These are phyloP conservation scores for Rhizopus arrhizus DNA, from an alignment of 371 early-diverging fungal genomes.

Conservation along the genomic window DNA sequence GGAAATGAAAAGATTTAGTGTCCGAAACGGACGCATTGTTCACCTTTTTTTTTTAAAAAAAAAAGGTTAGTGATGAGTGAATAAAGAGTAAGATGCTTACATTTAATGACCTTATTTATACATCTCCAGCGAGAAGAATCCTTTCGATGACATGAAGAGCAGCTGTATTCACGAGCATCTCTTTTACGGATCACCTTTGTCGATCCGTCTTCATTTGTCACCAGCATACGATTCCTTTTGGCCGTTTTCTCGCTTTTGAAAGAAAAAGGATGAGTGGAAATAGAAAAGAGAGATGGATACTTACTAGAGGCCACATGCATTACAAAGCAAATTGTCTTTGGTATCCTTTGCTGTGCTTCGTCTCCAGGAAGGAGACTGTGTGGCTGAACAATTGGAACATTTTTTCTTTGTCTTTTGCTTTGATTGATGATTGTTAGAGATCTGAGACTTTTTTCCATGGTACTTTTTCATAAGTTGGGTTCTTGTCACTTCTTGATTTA, in stretches of 20 bases:
- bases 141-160: conserved; percentile 7
- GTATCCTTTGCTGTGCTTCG: conserved; percentile 65
- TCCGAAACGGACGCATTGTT: no score
- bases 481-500: not conserved
- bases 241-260: conserved; percentile 16
- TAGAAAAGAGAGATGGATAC: conserved; percentile 20
- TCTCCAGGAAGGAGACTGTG: conserved; percentile 94
- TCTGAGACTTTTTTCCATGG: not conserved
- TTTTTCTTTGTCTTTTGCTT: conserved; percentile 23
- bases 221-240: conserved; percentile 23
- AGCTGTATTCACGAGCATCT: conserved; percentile 12
- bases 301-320: conserved; percentile 96
- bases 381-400: conserved; percentile 87
- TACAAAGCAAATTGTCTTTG: conserved; percentile 75
- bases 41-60: no score
- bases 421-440: no score
- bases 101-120: not conserved
- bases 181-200: conserved; percentile 24
- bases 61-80: no score
- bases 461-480: not conserved
- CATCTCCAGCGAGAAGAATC: conserved; percentile 32
- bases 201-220: conserved; percentile 17
- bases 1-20: not conserved
- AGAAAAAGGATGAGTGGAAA: conserved; percentile 3
- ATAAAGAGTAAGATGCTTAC: not conserved